phyloP scores from a whole-genome alignment of 78 protist species.

The Dictyostelium intermedium region DNA sequence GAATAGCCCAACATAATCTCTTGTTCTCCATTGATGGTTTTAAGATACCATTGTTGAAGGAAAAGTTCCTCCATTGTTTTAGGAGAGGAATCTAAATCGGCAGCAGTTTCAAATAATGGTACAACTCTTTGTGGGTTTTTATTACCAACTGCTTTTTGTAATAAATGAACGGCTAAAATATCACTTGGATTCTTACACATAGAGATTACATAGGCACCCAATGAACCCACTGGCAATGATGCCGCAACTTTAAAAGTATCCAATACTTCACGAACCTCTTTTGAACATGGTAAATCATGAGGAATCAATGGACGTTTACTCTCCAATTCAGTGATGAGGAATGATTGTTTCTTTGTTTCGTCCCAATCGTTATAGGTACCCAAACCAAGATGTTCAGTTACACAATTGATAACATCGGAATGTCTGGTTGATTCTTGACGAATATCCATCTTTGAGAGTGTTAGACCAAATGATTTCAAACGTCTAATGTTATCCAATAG shows the following conservation, averaged over 20 bases:
- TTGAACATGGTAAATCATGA: constrained; percentile 16
- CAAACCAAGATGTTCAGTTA: constrained; percentile 77
- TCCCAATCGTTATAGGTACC: constrained; percentile 72
- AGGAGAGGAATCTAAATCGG: constrained; percentile 64
- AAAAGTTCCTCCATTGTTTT: constrained; percentile 42
- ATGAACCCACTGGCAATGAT: constrained; percentile 35
- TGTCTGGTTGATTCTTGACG: constrained; percentile 86
- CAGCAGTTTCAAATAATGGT: constrained; percentile 87
- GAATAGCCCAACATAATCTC: constrained; percentile 91
- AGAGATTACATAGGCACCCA: constrained; percentile 86
- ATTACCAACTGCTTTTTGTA: constrained; percentile 74
- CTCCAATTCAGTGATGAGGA: constrained; percentile 17
- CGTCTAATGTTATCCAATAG: constrained; percentile 81
- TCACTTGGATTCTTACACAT: constrained; percentile 84
- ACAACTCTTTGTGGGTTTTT: constrained; percentile 78
- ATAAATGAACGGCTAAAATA: constrained; percentile 84
- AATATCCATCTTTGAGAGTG: constrained; percentile 69
- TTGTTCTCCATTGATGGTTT: constrained; percentile 52
- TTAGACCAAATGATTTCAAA: constrained; percentile 81
- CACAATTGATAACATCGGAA: constrained; percentile 71
- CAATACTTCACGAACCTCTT: constrained; percentile 64
- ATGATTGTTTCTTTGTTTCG: constrained; percentile 22
- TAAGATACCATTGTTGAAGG: constrained; percentile 53
- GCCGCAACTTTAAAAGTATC: constrained; percentile 74
- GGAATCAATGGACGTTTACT: constrained; percentile 62